Base-by-base conservation (phyloP, 1,139 yeast species). In the Lodderomyces metapsilosis region DNA sequence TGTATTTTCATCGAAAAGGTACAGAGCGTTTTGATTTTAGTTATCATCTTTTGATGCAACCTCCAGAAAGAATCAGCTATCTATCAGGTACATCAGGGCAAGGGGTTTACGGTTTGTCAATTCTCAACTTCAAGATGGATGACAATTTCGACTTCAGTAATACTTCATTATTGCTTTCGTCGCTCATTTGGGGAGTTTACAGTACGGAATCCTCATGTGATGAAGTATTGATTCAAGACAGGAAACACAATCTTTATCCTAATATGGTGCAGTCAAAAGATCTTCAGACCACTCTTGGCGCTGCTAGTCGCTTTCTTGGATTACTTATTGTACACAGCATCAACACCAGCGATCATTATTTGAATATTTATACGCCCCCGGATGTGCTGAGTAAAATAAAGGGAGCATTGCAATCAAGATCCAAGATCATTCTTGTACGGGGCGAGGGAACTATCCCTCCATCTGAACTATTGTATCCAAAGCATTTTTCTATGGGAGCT, bases 261-360 rank as follows among this genome's bases (percentile, higher is more conserved):
- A 28, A 18, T 17, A 20, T 27, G 20, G 5, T 25, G 20, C 22
- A 20, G 11, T 32, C 35, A 9, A 32, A 32, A 7, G 18, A 28
- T 31, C 35, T 32, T 32, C 22, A 17, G 16, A 10, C 7, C 6
- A 24, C 12, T 13, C 32, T 28, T 15, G 32, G 32, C 5, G 8
- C 17, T 28, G 11, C 3, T 28, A 10, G 32, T 8, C 18, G 40
- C n/a, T 68, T 60, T 41, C 40, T 55, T 36, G 80, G 82, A 0
- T 56, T 82, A 11, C 72, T 73, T 1, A 61, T 84, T 38, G 62
- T 84, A 2, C 92, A 84, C 55, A 83, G 92, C 2, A 64, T 88
- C n/a, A 76, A 84, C 52, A 43, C 49, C 0, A 46, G 48, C 0
- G 54, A 63, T 1, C 56, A 62, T 8, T 53, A 63, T 25, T 54